Conservation (phyloP, 352 stramenopile species). For the Pythium oligandrum region DNA sequence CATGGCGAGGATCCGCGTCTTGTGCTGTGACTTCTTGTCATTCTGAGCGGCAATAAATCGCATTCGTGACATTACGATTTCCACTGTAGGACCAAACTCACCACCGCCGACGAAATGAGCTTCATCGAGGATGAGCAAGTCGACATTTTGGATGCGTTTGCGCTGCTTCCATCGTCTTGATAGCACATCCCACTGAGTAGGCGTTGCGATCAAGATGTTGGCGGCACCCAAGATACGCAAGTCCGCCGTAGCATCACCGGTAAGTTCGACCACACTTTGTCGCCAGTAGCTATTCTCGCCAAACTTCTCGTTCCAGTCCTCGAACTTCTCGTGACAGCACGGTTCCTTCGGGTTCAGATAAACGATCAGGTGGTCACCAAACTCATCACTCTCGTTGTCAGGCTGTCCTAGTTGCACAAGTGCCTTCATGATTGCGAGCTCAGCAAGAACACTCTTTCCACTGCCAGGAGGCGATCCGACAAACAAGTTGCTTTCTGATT, state of each 20-base stretch:
- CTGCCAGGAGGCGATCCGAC: constrained; percentile 94
- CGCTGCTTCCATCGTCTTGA: constrained; percentile 96
- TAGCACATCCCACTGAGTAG: constrained; percentile 95
- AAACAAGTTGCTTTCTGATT: constrained; percentile 94
- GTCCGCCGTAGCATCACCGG: constrained; percentile 92
- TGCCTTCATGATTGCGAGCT: constrained; percentile 96
- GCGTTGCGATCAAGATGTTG: constrained; percentile 93
- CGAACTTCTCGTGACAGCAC: constrained; percentile 56
- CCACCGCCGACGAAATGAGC: constrained; percentile 95
- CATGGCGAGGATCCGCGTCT: constrained; percentile 93
- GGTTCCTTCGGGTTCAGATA: constrained; percentile 92
- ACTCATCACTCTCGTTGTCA: constrained; percentile 47
- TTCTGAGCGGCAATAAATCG: constrained; percentile 93
- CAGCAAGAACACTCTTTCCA: constrained; percentile 92
- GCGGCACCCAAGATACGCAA: constrained; percentile 87
- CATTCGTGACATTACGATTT: constrained; percentile 98
- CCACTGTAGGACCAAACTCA: constrained; percentile 89
- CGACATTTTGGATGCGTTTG: constrained; percentile 93
- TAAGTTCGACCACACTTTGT: constrained; percentile 89
- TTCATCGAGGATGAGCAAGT: constrained; percentile 96
- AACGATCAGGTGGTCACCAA: constrained; percentile 83
- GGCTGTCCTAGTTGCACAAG: constrained; percentile 55
- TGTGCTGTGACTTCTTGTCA: constrained; percentile 59
- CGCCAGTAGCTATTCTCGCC: constrained; percentile 71
- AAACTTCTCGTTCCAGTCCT: constrained; percentile 86